Conservation (phyloP, 139 green algal genomes). For the Tetraselmis striata region DNA sequence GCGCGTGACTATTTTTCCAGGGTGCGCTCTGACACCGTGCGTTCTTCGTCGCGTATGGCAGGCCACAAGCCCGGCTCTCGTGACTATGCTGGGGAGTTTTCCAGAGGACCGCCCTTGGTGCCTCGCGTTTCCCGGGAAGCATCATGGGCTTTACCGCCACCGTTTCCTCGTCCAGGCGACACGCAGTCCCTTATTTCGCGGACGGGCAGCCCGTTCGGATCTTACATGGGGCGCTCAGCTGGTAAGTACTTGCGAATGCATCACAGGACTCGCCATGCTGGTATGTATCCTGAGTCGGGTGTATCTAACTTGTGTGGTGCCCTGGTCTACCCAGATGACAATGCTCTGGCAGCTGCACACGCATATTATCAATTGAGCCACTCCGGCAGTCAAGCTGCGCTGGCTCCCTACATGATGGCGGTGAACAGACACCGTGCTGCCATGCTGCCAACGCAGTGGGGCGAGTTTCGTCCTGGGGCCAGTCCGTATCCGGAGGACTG, state of each 20-base stretch:
- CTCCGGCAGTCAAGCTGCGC: not conserved
- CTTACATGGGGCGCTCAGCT: not conserved
- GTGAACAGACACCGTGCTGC: not conserved
- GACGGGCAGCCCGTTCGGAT: not conserved
- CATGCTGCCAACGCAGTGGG: not conserved
- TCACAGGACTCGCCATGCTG: not conserved
- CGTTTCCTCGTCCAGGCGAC: no score
- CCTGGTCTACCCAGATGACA: not conserved
- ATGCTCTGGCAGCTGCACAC: not conserved
- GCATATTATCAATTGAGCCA: not conserved
- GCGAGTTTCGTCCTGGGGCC: not conserved
- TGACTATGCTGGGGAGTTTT: not conserved
- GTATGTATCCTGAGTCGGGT: not conserved
- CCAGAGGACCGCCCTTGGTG: not conserved
- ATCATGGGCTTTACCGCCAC: not conserved
- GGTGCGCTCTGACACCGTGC: no score
- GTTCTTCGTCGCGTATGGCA: no score
- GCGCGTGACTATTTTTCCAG: no score
- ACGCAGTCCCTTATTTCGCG: not conserved
- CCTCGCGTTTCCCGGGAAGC: not conserved
- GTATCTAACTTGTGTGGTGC: not conserved
- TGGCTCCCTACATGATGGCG: not conserved
- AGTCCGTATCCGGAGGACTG: not conserved
- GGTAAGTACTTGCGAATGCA: not conserved
- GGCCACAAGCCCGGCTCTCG: not conserved